These are phyloP conservation scores for Lactarius indigo DNA, from an alignment of 768 basidiomycete genomes.

Conservation along the genomic window DNA sequence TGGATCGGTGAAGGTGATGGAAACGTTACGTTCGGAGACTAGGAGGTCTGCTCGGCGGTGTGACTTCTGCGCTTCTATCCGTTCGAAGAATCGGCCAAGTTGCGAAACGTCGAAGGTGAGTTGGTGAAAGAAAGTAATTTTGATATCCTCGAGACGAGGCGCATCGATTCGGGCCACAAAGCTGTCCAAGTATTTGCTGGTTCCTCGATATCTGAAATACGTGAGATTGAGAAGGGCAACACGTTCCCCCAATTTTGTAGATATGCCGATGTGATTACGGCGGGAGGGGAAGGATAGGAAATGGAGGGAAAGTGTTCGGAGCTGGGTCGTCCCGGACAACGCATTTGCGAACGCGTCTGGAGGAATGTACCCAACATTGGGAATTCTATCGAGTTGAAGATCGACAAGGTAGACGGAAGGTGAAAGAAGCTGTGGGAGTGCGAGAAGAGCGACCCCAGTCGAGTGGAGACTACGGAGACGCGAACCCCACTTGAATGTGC, in stretches of 20 bases:
- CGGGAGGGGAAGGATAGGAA: neutral
- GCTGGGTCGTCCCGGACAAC: neutral
- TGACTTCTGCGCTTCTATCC: neutral
- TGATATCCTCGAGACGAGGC: neutral
- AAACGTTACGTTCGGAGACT: neutral
- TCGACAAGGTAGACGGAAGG: neutral
- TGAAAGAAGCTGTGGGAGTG: too few species aligned
- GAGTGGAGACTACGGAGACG: neutral
- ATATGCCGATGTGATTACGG: fast-evolving
- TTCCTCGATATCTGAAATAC: neutral
- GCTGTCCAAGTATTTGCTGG: neutral
- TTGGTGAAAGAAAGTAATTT: neutral
- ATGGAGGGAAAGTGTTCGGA: neutral
- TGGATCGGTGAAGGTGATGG: neutral
- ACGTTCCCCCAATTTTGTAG: neutral
- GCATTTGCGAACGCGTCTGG: neutral
- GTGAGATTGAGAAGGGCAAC: neutral
- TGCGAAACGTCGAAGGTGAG: neutral
- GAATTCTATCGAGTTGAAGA: neutral
- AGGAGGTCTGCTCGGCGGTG: neutral
- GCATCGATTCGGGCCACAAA: neutral
- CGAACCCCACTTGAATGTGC: too few species aligned
- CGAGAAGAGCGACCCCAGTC: neutral
- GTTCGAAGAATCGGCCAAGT: neutral
- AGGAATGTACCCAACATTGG: neutral